Evolutionary conservation across 2,329 filamentous ascomycete species (phyloP), one percentile per base, ranked within the genome.

Genomic region (Apiospora marii): DNA sequence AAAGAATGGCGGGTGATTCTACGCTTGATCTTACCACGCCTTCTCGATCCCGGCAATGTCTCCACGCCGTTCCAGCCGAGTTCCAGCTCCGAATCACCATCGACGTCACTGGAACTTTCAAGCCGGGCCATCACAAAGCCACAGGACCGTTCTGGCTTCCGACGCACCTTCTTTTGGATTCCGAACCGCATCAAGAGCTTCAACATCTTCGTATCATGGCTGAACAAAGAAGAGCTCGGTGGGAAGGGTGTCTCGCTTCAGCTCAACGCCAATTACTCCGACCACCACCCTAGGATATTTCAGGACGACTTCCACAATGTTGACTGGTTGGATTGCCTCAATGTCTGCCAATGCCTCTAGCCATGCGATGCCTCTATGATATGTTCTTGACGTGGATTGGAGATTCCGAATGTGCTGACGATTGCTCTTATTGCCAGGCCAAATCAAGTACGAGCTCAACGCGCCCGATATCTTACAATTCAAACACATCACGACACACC

Each of bases 401-500:
- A 27, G 2, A 44, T 24, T 37, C 12, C 24, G 19, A 49, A 13
- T 3, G 37, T 68, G 48, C 69, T 72, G 64, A 68, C 71, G 14
- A 49, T 51, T 24, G 22, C 13, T 30, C 4, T 16, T 70, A 8
- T 41, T 6, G 19, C 16, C 69, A 70, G 69, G 41, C 41, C 6
- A 70, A 70, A 51, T 24, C 69, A 34, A 69, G 30, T 30, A 34
- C n/a, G 12, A 68, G 22, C n/a, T 16, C 44, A n/a, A 46, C 67
- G 5, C 67, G 67, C 24, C 67, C 41, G 24, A 27, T 46, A 46
- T 34, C 51, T 12, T 43, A 43, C 27, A 51, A 61, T 41, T 70
- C 71, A 22, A 72, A n/a, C 44, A 67, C 46, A 12, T 76, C 75
- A 24, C 76, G 78, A 73, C 77, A 78, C 34, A 76, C 70, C 27